Conservation (phyloP, 306 rosid genomes). For the Sechiopsis laciniata region DNA sequence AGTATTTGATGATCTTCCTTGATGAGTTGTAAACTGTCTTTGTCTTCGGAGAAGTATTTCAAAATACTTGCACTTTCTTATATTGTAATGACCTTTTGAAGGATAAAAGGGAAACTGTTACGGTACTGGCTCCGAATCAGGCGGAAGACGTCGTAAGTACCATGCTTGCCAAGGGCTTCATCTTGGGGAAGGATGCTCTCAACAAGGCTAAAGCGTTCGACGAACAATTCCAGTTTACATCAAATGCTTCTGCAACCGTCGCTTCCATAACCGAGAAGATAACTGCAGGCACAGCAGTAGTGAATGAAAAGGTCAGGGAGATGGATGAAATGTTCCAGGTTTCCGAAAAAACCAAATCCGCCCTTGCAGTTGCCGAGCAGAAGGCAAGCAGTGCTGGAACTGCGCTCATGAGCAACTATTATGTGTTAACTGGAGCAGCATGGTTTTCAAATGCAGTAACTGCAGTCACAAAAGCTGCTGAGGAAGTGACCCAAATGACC, state of each 20-base stretch:
- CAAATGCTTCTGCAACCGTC: slow-evolving; percentile 66
- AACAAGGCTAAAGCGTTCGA: slow-evolving; percentile 64
- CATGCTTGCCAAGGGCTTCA: slow-evolving; percentile 73
- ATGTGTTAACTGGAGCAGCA: slow-evolving; percentile 47
- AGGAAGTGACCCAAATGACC: slow-evolving; percentile 51
- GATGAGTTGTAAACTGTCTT: background rate
- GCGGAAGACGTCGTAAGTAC: slow-evolving; percentile 76
- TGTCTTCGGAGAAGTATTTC: background rate
- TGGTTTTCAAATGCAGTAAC: slow-evolving; percentile 54
- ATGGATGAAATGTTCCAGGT: slow-evolving; percentile 55
- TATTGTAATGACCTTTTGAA: background rate
- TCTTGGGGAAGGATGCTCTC: slow-evolving; percentile 51
- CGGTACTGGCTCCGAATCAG: slow-evolving; percentile 38
- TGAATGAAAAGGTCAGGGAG: slow-evolving; percentile 58
- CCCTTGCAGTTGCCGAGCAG: slow-evolving; percentile 57
- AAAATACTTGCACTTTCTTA: no score
- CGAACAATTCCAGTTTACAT: slow-evolving; percentile 51
- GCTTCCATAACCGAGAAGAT: slow-evolving; percentile 54
- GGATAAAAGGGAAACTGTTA: slow-evolving; percentile 37
- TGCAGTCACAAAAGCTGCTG: slow-evolving; percentile 57
- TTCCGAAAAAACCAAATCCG: slow-evolving; percentile 57
- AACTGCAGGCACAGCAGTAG: slow-evolving; percentile 46
- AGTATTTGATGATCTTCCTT: background rate
- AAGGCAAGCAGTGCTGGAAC: slow-evolving; percentile 72
- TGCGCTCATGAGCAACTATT: slow-evolving; percentile 55